Base-by-base conservation (phyloP, 2,329 filamentous ascomycete genomes). In the Colletotrichum viniferum region DNA sequence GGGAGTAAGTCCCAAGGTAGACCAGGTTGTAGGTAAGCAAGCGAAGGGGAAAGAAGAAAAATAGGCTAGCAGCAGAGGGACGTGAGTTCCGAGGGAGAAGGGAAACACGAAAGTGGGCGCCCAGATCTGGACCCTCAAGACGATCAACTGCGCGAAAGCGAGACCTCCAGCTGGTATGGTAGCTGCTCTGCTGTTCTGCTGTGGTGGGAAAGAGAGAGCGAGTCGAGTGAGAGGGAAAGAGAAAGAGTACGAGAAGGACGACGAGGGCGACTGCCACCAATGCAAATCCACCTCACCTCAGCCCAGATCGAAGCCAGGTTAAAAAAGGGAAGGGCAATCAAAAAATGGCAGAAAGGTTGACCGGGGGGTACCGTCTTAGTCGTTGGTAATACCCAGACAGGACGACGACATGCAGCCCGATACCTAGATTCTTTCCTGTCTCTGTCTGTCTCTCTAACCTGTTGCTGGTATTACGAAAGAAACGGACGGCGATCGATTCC, bases 291-390 rank as follows among this genome's bases (percentile, higher is more conserved):
- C 58, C 60, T 69, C 56, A 72, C 66, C 60, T 69, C 32, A 72
- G 73, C 56, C 24, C 69, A 48, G 64, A 26, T 32, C 63, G 69
- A 63, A 73, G 63, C 69, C 73, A 73, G 69, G 63, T 68, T 21
- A 63, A 52, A 73, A 68, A 62, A 65, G 60, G 71, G 72, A 58
- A 75, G 52, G 58, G 72, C 56, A 74, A 74, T 70, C 68, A 72
- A 72, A 64, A 63, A 21, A 52, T 21, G 60, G 38, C 18, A 64
- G 32, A 76, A 69, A 66, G 60, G 75, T 73, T 65, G 73, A 48
- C 68, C 73, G 26, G 69, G 67, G 71, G 62, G 63, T 26, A 63
- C 64, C 56, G 69, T 76, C 73, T 73, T 64, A 69, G 69, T 68
- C 38, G 73, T 73, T 60, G 48, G 43, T 52, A 64, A 73, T 36